phyloP scores from a whole-genome alignment of 2,329 filamentous ascomycete species.

The Hymenoscyphus repandus region DNA sequence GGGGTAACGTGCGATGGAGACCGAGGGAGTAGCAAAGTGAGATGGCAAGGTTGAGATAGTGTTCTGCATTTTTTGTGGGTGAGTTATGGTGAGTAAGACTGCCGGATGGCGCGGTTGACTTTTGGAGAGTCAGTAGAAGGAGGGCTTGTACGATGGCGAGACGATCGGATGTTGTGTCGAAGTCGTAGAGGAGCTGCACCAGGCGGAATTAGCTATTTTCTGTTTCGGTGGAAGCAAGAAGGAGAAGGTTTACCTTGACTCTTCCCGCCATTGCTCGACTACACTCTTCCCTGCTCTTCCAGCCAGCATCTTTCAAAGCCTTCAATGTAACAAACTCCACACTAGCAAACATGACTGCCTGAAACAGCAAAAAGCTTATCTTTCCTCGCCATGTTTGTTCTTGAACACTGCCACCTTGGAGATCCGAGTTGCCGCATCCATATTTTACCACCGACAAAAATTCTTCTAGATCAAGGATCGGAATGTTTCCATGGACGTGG shows the following conservation, averaged over 20 bases:
- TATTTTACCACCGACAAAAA: constrained; percentile 13
- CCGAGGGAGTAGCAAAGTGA: constrained; percentile 4
- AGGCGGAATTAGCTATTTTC: neutral
- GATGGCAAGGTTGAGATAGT: constrained; percentile 7
- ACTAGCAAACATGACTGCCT: constrained; percentile 23
- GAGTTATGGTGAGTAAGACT: neutral
- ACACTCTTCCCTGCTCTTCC: constrained; percentile 10
- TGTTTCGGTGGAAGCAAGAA: neutral
- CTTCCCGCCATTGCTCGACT: constrained; percentile 16
- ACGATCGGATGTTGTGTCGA: constrained; percentile 15
- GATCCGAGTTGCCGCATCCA: constrained; percentile 1
- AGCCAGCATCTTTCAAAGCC: constrained; percentile 16
- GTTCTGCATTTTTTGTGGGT: neutral
- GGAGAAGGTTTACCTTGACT: constrained; percentile 10
- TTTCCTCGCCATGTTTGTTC: neutral
- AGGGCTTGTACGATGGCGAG: constrained; percentile 4
- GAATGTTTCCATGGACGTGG: constrained; percentile 17
- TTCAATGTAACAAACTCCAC: constrained; percentile 11
- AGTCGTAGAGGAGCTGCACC: constrained; percentile 18
- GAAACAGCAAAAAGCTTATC: constrained; percentile 21
- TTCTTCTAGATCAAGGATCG: constrained; percentile 20
- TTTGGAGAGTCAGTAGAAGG: constrained; percentile 4
- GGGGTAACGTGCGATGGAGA: neutral
- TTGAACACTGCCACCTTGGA: neutral
- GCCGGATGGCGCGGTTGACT: neutral